Evolutionary conservation across 192 early-diverging fungal species (phyloP), one percentile per base, ranked within the genome.

Genomic region (Funneliformis mosseae): DNA sequence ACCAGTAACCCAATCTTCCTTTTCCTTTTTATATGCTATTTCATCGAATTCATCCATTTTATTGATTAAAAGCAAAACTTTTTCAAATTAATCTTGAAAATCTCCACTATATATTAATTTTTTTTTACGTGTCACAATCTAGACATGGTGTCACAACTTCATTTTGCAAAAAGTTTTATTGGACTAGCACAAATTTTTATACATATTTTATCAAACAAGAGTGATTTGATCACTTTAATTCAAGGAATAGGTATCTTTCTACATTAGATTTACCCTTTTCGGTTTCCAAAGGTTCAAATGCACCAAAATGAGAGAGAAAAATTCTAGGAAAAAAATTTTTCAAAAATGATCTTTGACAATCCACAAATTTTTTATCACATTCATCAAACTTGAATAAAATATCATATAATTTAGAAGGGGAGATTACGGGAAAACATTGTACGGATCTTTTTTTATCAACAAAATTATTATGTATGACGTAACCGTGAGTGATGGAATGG

Each of bases 1-100:
- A 28, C 87, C 84, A 4, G 89, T 84, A 1, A 91, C 90, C 86
- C 88, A 90, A 42, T 84, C 82, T 69, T 90, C 90, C 81, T 91
- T 88, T 25, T 81, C 89, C 25, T 74, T 70, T 68, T 88, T 90
- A 74, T 91, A 91, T 18, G 38, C 69, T n/a, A 78, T 78, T 43
- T 64, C 16, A 60, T 76, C 48, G 7, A 33, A 55, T 28, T 76
- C 74, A 41, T 50, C 48, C 74, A 25, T 66, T 66, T 66, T 28
- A 33, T 63, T 63, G 61, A 63, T 63, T 63, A 8, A 14, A 63
- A 33, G 33, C 33, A 33, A 33, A 33, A 3, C 33, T 33, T 33
- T 33, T 33, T 33, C 33, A 33, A 33, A 33, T 28, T 27, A 64
- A 66, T 27, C 5, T n/a, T n/a, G 18, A 25, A 66, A 33, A 10